Evolutionary conservation across 1,284 basidiomycete species (phyloP).

Genomic region (Amylostereum areolatum): DNA sequence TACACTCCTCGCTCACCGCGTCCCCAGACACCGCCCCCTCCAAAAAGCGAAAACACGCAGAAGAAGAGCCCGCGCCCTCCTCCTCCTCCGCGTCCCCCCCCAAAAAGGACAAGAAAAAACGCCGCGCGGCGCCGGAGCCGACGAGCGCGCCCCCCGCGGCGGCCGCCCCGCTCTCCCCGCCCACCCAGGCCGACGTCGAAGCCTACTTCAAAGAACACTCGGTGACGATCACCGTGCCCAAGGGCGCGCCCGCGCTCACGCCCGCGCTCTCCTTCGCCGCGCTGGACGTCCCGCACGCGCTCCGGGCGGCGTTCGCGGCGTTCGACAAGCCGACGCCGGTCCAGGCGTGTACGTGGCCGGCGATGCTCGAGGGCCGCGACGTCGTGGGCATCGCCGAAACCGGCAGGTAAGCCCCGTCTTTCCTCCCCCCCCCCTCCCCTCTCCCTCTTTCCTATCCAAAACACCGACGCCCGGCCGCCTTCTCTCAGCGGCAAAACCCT

Average conservation of each 20-base stretch:
- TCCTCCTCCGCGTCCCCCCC: slow-evolving; percentile 6
- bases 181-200: slow-evolving; percentile 36
- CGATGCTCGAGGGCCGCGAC: slow-evolving; percentile 76
- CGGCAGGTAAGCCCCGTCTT: slow-evolving; percentile 52
- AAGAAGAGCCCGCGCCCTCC: slow-evolving; percentile 12
- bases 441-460: slow-evolving; percentile 2
- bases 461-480: too few relatives aligned
- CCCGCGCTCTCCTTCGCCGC: slow-evolving; percentile 81
- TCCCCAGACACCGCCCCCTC: too few relatives aligned
- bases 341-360: slow-evolving; percentile 95
- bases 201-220: slow-evolving; percentile 69
- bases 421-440: slow-evolving; percentile 1
- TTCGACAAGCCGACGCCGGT: slow-evolving; percentile 94
- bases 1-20: too few relatives aligned
- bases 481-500: slow-evolving; percentile 84
- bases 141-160: slow-evolving; percentile 15
- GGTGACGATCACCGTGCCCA: slow-evolving; percentile 64
- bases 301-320: slow-evolving; percentile 57
- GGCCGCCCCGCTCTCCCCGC: slow-evolving; percentile 18
- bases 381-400: slow-evolving; percentile 98
- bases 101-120: slow-evolving; percentile 11
- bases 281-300: slow-evolving; percentile 59
- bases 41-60: not conserved
- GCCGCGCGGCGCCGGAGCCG: slow-evolving; percentile 13
- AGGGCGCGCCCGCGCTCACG: slow-evolving; percentile 37